These are phyloP conservation scores for Earliella scabrosa DNA, from an alignment of 1,284 basidiomycete species.

Conservation along the genomic window DNA sequence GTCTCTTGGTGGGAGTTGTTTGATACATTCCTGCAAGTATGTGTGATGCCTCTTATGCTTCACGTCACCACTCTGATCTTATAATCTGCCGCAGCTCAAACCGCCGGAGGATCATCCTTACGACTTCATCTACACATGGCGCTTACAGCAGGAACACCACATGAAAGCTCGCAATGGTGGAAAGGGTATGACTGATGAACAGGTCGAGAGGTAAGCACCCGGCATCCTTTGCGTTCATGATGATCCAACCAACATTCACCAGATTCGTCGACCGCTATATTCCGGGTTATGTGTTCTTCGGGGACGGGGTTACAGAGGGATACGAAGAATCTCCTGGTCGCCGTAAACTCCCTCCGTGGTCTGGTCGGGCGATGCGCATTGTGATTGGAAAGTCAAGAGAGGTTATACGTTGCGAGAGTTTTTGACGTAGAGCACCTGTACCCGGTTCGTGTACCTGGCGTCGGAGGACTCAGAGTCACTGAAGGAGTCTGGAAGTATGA, in stretches of 20 bases:
- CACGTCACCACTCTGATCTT: not conserved
- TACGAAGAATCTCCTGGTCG: slow-evolving; percentile 19
- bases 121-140: slow-evolving; percentile 75
- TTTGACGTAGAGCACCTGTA: too few relatives aligned
- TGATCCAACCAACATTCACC: slow-evolving; percentile 7
- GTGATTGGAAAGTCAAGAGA: slow-evolving; percentile 33
- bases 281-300: slow-evolving; percentile 84
- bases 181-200: slow-evolving; percentile 83
- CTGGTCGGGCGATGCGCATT: slow-evolving; percentile 29
- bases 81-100: slow-evolving; percentile 47
- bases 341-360: slow-evolving; percentile 30
- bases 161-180: slow-evolving; percentile 88
- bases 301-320: slow-evolving; percentile 45
- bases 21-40: slow-evolving; percentile 72
- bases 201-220: slow-evolving; percentile 66
- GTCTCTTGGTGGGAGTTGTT: slow-evolving; percentile 69
- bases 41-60: too few relatives aligned
- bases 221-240: not conserved
- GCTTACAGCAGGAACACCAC: slow-evolving; percentile 83
- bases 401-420: slow-evolving; percentile 22
- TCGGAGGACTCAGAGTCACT: not conserved
- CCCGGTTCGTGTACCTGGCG: too few relatives aligned
- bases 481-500: not conserved
- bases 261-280: slow-evolving; percentile 85
- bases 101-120: slow-evolving; percentile 51